A percentile compares a stretch with the other conserved stretches of the same genome.
Conservation (phyloP, 495 filamentous ascomycete species). For the Penicillium desertorum region DNA sequence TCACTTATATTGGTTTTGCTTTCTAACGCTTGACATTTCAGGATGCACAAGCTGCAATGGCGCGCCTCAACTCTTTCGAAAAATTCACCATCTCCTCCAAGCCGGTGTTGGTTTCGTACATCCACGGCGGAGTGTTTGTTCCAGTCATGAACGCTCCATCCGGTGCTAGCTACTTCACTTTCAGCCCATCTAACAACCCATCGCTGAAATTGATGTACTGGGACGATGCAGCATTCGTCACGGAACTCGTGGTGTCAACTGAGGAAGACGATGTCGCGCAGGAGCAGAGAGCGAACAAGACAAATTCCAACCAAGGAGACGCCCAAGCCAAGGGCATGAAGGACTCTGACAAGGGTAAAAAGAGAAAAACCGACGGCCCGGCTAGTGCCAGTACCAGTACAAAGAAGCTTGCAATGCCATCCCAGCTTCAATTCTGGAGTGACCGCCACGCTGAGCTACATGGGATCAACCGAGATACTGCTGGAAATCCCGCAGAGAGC, state of each 20-base stretch:
- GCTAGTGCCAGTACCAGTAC: slow-evolving; percentile 39
- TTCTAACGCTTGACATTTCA: slow-evolving; percentile 35
- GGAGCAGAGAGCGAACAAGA: slow-evolving; percentile 30
- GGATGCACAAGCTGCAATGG: slow-evolving; percentile 76
- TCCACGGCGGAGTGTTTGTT: slow-evolving; percentile 86
- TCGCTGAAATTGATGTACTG: slow-evolving; percentile 75
- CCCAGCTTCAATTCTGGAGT: slow-evolving; percentile 84
- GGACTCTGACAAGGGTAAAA: slow-evolving; percentile 66
- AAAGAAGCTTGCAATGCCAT: slow-evolving; percentile 54
- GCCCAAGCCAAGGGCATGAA: slow-evolving; percentile 40
- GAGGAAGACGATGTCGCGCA: slow-evolving; percentile 38
- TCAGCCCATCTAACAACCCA: slow-evolving; percentile 69
- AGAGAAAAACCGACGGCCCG: slow-evolving; percentile 60
- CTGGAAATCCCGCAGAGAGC: slow-evolving; percentile 23
- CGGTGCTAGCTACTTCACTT: slow-evolving; percentile 62
- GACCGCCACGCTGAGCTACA: slow-evolving; percentile 85
- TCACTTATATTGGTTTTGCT: slow-evolving; percentile 1
- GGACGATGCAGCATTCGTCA: slow-evolving; percentile 77
- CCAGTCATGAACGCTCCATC: slow-evolving; percentile 60
- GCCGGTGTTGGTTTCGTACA: slow-evolving; percentile 71
- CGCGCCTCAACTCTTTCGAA: slow-evolving; percentile 70
- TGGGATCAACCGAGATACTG: slow-evolving; percentile 46
- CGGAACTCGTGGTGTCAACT: slow-evolving; percentile 60
- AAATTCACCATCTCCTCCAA: slow-evolving; percentile 85
- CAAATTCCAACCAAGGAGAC: slow-evolving; percentile 41